Percentiles rank a stretch among this genome's conserved stretches.
phyloP scores from a whole-genome alignment of 116 monocot genomes.

The Phalaenopsis hybrid region DNA sequence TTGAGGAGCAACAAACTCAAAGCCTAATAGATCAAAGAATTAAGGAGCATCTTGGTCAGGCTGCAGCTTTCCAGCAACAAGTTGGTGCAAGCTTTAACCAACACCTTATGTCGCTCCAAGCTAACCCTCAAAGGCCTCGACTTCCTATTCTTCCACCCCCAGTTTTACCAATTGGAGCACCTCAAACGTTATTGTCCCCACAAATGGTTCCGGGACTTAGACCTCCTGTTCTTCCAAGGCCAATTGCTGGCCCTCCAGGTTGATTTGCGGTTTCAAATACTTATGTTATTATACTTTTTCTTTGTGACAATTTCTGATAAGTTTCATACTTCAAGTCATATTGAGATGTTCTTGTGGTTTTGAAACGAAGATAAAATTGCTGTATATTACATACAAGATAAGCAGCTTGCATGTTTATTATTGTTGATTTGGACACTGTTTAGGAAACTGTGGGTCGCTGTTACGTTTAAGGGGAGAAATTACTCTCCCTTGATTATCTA shows the following conservation, averaged over 20 bases:
- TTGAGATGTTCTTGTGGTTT: neutral
- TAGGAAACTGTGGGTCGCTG: too few species aligned
- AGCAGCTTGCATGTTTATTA: neutral
- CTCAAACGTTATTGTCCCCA: constrained; percentile 17
- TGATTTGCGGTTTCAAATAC: neutral
- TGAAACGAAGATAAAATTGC: neutral
- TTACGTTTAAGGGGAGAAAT: too few species aligned
- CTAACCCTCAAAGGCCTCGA: constrained; percentile 46
- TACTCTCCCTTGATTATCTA: too few species aligned
- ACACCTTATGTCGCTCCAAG: constrained; percentile 50
- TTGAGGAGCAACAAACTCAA: constrained; percentile 94
- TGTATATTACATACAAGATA: neutral
- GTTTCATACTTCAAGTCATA: neutral
- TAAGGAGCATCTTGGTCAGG: constrained; percentile 91
- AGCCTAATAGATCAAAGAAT: constrained; percentile 97
- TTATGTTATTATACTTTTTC: neutral
- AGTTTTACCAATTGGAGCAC: constrained; percentile 42
- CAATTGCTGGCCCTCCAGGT: constrained; percentile 51
- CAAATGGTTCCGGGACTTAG: constrained; percentile 41
- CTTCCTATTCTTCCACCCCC: constrained; percentile 69
- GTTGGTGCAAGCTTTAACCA: constrained; percentile 82
- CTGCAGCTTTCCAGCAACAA: constrained; percentile 71
- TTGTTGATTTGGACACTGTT: too few species aligned
- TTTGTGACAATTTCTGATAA: neutral
- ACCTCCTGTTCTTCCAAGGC: constrained; percentile 68